Evolutionary conservation across 352 stramenopile species (phyloP), one percentile per base, ranked within the genome.

Genomic region (Phytophthora palmivora): DNA sequence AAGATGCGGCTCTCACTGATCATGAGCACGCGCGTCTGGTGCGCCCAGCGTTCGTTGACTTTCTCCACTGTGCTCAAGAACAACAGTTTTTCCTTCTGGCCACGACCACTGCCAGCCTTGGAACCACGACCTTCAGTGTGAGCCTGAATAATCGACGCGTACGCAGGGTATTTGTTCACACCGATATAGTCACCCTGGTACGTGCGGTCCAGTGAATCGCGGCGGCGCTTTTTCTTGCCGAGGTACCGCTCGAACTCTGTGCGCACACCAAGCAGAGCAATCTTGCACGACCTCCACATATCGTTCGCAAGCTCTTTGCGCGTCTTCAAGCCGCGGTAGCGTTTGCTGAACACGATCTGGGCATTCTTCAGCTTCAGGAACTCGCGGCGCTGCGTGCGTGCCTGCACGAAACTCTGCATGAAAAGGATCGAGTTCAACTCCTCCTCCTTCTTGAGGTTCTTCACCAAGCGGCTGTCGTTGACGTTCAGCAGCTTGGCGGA

Each of bases 221-320:
- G 84, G 47, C 86, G 84, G 52, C 86, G 86, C 74, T 93, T 93
- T 70, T 95, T 95, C 79, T 93, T 84, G 58, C 84, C 82, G 33
- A 91, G 58, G 61, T 88, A 95, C 18, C 83, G 82, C 74, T 95
- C 86, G 43, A 95, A 95, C 53, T 93, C 86, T 6, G 84, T 92
- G 32, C 86, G 84, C 39, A 95, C 82, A 21, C 86, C 86, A 16
- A 95, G 65, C 37, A 93, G 64, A 21, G 80, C 86, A 37, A 86
- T 68, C 61, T 89, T 89, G 71, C 84, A 93, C 41, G 79, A 84
- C 43, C 61, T 67, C 81, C 79, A 91, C 74, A 90, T 78, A 24
- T 87, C 73, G 16, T 65, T 70, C 9, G 79, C 69, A 44, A 94
- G 76, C 55, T 91, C 68, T 67, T 90, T 88, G 54, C 84, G 83